These are phyloP conservation scores for Termitomyces sp. DNA, from an alignment of 768 basidiomycete genomes.

Conservation along the genomic window DNA sequence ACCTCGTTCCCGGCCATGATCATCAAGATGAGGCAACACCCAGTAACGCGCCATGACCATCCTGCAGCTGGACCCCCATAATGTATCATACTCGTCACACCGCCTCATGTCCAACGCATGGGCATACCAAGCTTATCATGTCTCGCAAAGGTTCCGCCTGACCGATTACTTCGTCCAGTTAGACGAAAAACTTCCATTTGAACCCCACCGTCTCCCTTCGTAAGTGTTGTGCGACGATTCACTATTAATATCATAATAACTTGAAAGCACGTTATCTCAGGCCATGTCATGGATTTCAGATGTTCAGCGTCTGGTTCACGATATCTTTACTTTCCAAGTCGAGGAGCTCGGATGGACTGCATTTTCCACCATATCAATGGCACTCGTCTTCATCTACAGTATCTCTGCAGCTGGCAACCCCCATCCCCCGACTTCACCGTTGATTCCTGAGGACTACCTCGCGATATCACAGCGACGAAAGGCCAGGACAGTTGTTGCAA, in stretches of 20 bases:
- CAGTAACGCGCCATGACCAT: not conserved
- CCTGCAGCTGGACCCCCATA: not conserved
- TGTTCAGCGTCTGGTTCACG: not conserved
- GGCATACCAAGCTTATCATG: not conserved
- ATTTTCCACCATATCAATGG: constrained; percentile 11
- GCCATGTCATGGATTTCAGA: not conserved
- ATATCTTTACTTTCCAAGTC: constrained; percentile 12
- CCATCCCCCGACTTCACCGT: not conserved
- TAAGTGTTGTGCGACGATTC: not conserved
- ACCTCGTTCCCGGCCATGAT: not conserved
- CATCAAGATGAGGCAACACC: not conserved
- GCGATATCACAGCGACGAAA: constrained; percentile 20
- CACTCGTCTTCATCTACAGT: constrained; percentile 16
- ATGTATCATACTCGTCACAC: not conserved
- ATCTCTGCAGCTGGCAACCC: constrained; percentile 8
- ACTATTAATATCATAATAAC: not conserved
- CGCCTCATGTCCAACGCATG: constrained; percentile 1
- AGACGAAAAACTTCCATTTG: not conserved
- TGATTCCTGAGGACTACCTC: constrained; percentile 10
- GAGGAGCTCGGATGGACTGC: constrained; percentile 17
- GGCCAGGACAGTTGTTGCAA: constrained; percentile 18
- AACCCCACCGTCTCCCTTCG: not conserved
- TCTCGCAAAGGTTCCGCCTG: not conserved
- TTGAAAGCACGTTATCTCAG: not conserved
- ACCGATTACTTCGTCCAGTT: not conserved